phyloP scores from a whole-genome alignment of 78 protist species.

The Bigelowiella natans region DNA sequence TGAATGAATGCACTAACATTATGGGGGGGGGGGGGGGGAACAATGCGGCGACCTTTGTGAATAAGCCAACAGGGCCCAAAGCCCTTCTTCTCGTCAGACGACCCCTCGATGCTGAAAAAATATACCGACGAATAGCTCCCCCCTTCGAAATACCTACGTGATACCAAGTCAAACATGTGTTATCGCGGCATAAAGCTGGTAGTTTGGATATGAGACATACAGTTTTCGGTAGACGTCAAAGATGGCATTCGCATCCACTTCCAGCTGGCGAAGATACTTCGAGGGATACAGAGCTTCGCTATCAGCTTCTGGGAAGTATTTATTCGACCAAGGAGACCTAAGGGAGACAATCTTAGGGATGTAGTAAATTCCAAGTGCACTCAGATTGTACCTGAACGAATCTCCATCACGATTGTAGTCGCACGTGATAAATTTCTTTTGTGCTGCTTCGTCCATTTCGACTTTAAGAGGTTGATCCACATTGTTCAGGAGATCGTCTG shows the following conservation, averaged over 20 bases:
- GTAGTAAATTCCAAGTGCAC: neutral
- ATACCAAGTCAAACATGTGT: no score
- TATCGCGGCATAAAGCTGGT: no score
- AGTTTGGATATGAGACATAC: no score
- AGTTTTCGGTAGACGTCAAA: conserved; percentile 72
- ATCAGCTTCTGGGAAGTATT: conserved; percentile 72
- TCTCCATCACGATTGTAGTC: conserved; percentile 97
- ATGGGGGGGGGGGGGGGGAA: neutral
- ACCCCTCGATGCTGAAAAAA: neutral
- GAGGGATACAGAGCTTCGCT: conserved; percentile 75
- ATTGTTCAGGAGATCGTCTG: conserved; percentile 57
- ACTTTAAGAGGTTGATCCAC: conserved; percentile 88
- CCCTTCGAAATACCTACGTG: neutral
- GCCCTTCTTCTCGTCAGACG: neutral
- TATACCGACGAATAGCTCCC: neutral
- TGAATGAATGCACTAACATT: neutral
- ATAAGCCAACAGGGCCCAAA: neutral
- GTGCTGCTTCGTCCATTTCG: conserved; percentile 53
- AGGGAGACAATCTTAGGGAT: neutral
- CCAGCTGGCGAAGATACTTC: conserved; percentile 65
- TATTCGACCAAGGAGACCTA: conserved; percentile 92
- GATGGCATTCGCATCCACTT: conserved; percentile 56
- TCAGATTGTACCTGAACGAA: conserved; percentile 61
- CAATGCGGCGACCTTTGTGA: neutral
- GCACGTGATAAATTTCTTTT: conserved; percentile 68